Base-by-base conservation (phyloP, 176 grass and related monocot genomes). In the Oryza australiensis region DNA sequence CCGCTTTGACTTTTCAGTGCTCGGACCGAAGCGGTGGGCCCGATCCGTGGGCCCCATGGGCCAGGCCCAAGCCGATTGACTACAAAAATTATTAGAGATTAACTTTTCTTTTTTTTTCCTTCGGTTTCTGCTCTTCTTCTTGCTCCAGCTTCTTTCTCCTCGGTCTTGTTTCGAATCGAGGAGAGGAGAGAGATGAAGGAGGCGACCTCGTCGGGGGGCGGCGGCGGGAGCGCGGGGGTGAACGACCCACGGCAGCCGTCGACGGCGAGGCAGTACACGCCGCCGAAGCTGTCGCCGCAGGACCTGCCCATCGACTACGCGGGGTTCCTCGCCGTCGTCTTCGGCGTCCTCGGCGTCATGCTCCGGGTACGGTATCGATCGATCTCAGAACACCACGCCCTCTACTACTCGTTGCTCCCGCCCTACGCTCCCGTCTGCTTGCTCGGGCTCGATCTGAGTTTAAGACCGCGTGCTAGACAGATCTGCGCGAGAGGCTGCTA, bases 261-360 rank as follows among this genome's bases (percentile, higher is more conserved):
- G 77, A 86, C 93, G 63, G 96, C 93, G 84, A 95, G 81, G 85
- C 89, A 87, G 6, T 98, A 98, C 80, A 64, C 79, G 34, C 78
- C 93, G 82, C 89, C 96, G 29, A 89, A 90, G 53, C 42, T 98
- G 26, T 95, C 93, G 26, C 41, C 93, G 45, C 92, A 94, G 81
- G 95, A 95, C 82, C 88, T 95, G 8, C 95, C 95, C 79, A 32
- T 98, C 38, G 95, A 98, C 84, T 98, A 98, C 26, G 84, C 87
- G 43, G 95, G 95, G 16, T 98, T 98, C 79, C 88, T 98, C 78
- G 95, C 95, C 72, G 92, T 98, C 71, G 55, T 87, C 84, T 91
- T 94, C 82, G 95, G 95, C 46, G 92, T 89, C 78, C 18, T 88
- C 37, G 93, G 96, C 87, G 96, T 95, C 85, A 98, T 94, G 82